Percentiles rank a stretch among this genome's conserved stretches.
Conservation (phyloP, 495 filamentous ascomycete genomes). For the Parathielavia hyrcaniae region DNA sequence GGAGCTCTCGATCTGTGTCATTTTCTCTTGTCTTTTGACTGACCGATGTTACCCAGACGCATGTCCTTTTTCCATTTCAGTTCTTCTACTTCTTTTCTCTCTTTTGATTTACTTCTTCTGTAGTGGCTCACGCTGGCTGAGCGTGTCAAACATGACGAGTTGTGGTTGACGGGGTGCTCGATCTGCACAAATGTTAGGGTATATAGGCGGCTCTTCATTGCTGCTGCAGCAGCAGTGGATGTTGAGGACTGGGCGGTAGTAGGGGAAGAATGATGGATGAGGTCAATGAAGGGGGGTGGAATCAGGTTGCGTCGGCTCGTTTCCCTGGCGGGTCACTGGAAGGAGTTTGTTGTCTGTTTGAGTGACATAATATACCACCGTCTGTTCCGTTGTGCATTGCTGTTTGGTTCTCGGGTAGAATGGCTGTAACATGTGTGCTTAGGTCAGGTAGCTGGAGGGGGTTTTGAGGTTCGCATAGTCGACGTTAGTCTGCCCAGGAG, state of each 20-base stretch:
- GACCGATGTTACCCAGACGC: neutral
- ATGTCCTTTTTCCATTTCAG: neutral
- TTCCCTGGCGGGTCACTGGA: neutral
- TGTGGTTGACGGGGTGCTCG: neutral
- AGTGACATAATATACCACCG: slow-evolving; percentile 12
- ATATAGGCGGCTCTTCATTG: slow-evolving; percentile 3
- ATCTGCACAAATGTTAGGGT: neutral
- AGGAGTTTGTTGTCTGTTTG: slow-evolving; percentile 10
- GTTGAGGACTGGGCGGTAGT: slow-evolving; percentile 1
- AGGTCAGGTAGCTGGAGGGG: no score
- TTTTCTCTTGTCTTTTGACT: slow-evolving; percentile 1
- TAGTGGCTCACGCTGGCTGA: neutral
- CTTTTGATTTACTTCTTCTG: slow-evolving; percentile 2
- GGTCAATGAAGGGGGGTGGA: neutral
- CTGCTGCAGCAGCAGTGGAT: neutral
- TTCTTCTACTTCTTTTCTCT: neutral
- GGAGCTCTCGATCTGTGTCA: neutral
- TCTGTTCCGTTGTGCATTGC: slow-evolving; percentile 8
- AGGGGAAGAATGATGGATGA: neutral
- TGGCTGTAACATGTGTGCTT: neutral
- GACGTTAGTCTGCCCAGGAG: no score
- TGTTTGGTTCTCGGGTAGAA: neutral
- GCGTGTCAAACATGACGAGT: neutral
- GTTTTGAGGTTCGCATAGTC: neutral
- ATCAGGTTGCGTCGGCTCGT: neutral